Evolutionary conservation across 73 alveolate genomes (phyloP).

Genomic region (Tetrahymena malaccensis): DNA sequence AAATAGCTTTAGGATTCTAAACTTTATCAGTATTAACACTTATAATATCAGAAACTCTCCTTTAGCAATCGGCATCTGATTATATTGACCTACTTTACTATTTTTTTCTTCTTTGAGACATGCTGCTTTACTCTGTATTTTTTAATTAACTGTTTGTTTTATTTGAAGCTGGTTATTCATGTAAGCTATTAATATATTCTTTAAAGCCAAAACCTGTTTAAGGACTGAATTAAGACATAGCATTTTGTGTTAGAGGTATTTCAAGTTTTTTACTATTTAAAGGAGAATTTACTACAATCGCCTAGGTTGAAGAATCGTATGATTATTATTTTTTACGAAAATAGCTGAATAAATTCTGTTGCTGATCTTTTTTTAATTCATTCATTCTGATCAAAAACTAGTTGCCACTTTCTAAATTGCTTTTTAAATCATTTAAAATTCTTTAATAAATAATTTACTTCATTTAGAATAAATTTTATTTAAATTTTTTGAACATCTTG

Average conservation of each 20-base stretch:
- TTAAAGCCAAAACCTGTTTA: not conserved
- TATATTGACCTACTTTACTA: no score
- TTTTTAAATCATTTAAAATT: no score
- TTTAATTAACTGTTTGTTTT: not conserved
- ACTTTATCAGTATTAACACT: not conserved
- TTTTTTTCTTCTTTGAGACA: not conserved
- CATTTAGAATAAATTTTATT: no score
- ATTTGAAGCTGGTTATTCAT: not conserved
- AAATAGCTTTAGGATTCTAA: not conserved
- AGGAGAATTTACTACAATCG: not conserved
- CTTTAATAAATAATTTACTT: no score
- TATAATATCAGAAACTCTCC: not conserved
- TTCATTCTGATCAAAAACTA: not conserved
- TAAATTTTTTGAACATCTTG: no score
- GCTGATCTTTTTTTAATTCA: not conserved
- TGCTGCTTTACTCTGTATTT: not conserved
- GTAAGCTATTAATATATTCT: not conserved
- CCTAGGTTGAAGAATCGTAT: not conserved
- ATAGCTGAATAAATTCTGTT: not conserved
- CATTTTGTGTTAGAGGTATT: not conserved
- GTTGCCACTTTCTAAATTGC: not conserved
- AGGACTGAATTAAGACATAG: not conserved
- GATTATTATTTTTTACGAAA: not conserved
- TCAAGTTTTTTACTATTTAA: not conserved
- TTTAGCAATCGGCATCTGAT: not conserved